Evolutionary conservation across 345 rosid genomes (phyloP).

Genomic region (Carallia brachiata): DNA sequence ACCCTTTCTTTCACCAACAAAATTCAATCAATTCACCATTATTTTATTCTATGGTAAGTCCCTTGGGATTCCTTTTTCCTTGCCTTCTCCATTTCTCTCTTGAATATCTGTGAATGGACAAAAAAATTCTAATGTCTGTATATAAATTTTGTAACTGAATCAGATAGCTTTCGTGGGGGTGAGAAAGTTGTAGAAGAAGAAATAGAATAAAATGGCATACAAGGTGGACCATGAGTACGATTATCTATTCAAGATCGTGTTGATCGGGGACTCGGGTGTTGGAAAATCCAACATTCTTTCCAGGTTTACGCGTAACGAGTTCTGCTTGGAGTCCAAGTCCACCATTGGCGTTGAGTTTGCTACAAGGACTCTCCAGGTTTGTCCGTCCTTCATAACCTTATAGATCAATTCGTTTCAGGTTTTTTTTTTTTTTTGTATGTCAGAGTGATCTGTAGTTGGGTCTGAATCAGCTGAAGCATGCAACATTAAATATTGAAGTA

Average conservation of each 20-base stretch:
- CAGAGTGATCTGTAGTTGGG: too few species aligned
- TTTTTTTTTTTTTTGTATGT: neutral
- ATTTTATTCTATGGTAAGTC: neutral
- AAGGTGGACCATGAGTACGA: constrained; percentile 67
- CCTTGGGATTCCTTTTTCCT: neutral
- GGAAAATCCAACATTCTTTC: constrained; percentile 74
- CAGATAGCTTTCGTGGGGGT: constrained; percentile 9
- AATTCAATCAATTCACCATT: neutral
- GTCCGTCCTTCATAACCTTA: neutral
- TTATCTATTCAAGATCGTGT: constrained; percentile 59
- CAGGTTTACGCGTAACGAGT: constrained; percentile 63
- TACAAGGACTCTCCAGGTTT: constrained; percentile 65
- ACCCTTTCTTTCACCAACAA: neutral
- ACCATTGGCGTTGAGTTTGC: constrained; percentile 76
- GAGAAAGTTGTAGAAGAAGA: neutral
- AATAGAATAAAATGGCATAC: constrained; percentile 42
- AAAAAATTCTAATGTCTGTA: neutral
- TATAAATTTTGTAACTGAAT: neutral
- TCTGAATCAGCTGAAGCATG: too few species aligned
- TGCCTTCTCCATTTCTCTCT: neutral
- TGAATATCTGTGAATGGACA: neutral
- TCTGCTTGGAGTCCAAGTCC: constrained; percentile 64
- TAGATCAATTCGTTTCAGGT: too few species aligned
- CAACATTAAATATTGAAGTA: too few species aligned
- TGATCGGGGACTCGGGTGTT: constrained; percentile 71